A percentile compares a stretch with the other conserved stretches of the same genome.
phyloP scores from a whole-genome alignment of 169 alveolate species.

The Prorocentrum cordatum region DNA sequence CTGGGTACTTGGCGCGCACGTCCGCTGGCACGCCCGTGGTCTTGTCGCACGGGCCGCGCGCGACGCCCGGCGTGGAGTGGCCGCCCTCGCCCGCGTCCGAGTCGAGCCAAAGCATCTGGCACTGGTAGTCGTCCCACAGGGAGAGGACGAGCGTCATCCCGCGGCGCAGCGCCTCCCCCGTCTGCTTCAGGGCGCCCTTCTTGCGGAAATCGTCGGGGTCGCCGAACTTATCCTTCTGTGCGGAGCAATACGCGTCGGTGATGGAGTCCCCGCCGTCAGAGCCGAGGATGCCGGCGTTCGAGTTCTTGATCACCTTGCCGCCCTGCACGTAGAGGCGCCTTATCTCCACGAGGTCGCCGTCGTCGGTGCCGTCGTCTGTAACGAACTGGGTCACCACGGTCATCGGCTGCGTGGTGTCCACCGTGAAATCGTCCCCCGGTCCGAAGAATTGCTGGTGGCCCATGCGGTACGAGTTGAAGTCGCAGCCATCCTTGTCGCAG shows the following conservation, averaged over 20 bases:
- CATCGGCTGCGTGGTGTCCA: slow-evolving; percentile 19
- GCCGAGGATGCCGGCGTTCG: not conserved
- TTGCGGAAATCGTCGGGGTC: not conserved
- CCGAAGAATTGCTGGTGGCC: slow-evolving; percentile 13
- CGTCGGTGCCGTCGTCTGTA: slow-evolving; percentile 25
- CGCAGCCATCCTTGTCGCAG: slow-evolving; percentile 64
- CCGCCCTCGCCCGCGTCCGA: not conserved
- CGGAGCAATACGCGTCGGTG: not conserved
- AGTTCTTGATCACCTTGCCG: not conserved
- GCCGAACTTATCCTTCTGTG: not conserved
- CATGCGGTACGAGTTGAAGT: slow-evolving; percentile 17
- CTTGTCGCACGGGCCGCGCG: not conserved
- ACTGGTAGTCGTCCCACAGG: not conserved
- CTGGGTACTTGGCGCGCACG: not conserved
- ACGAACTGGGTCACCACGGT: slow-evolving; percentile 51
- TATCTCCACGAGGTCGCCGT: slow-evolving; percentile 22
- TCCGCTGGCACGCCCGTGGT: not conserved
- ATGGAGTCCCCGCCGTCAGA: not conserved
- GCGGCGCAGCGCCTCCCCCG: not conserved
- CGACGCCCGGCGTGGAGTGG: not conserved
- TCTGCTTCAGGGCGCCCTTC: not conserved
- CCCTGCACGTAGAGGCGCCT: slow-evolving; percentile 46
- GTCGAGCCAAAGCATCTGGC: slow-evolving; percentile 13
- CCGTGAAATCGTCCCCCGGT: not conserved
- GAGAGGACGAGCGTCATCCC: slow-evolving; percentile 6